Conservation (phyloP, 768 basidiomycete genomes). For the Auriscalpium vulgare region DNA sequence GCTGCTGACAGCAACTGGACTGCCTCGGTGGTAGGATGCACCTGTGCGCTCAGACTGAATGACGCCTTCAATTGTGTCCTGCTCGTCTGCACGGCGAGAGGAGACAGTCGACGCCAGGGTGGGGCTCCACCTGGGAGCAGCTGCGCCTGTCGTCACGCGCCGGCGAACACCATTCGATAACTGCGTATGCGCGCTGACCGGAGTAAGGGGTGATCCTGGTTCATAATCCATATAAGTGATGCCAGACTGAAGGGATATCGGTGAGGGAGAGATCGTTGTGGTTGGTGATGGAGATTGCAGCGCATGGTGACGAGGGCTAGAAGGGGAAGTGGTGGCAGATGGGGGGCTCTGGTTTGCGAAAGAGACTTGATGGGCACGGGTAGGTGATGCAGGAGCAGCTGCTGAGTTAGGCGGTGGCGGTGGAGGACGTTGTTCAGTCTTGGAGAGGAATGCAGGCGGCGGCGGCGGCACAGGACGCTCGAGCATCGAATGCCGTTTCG, state of each 20-base stretch:
- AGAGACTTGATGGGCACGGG: background rate
- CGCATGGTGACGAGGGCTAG: slow-evolving; percentile 1
- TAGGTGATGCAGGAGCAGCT: background rate
- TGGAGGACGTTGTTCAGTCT: background rate
- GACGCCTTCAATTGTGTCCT: too few species aligned
- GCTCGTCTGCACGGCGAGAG: too few species aligned
- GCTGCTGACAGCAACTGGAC: background rate
- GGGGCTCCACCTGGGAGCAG: too few species aligned
- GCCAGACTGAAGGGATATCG: slow-evolving; percentile 1
- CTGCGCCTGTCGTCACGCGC: slow-evolving; percentile 9
- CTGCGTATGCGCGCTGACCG: background rate
- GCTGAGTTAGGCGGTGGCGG: background rate
- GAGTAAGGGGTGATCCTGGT: background rate
- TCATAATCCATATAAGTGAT: background rate
- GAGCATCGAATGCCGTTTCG: slow-evolving; percentile 11
- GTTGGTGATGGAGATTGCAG: slow-evolving; percentile 7
- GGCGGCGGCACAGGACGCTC: slow-evolving; percentile 2
- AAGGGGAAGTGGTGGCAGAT: slow-evolving; percentile 6
- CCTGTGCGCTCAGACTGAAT: too few species aligned
- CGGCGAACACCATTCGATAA: background rate
- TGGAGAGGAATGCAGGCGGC: background rate
- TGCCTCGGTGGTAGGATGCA: background rate
- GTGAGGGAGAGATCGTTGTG: slow-evolving; percentile 5
- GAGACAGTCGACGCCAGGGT: too few species aligned
- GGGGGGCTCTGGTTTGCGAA: background rate